Base-by-base conservation (phyloP, 352 stramenopile species). In the Phytophthora meadii region DNA sequence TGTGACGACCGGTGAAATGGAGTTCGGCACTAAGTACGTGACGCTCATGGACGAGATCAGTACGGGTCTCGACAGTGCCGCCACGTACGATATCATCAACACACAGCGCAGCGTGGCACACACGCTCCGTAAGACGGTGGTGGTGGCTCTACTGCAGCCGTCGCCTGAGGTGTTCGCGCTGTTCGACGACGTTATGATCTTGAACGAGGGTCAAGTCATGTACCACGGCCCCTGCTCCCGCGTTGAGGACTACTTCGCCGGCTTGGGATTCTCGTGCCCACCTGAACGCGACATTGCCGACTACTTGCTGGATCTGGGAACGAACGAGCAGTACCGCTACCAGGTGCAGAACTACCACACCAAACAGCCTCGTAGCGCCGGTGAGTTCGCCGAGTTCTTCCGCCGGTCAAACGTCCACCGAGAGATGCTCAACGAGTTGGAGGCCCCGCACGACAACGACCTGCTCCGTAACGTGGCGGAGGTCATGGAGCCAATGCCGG, bases 1-100 rank as follows among this genome's bases (percentile, higher is more conserved):
- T 25, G 46, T 52, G 46, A 52, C 46, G 27, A 37, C 66, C 3
- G 81, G 79, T 19, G 75, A 89, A 72, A 98, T 98, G 81, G 68
- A 94, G 46, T 84, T 93, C 49, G 74, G 76, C 42, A 68, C 70
- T 28, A 79, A 83, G 58, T 81, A 78, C 52, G 77, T 97, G 32
- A 64, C 84, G 24, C 85, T 93, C 45, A 84, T 86, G 65, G 93
- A 98, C 68, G 87, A 96, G 75, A 97, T 98, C 62, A 95, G 82
- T 64, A 98, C 92, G 28, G 94, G 94, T 4, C 82, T 98, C 67
- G 52, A 91, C 92, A 70, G 69, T 90, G 47, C 71, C 82, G 25
- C 92, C 68, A 74, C 63, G 39, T 73, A 58, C 49, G 65, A 73
- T 19, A 73, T 73, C 59, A 65, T 73, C 53, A 61, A 54, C 19